A percentile compares a stretch with the other conserved stretches of the same genome.
Conservation (phyloP, 768 basidiomycete species). For the Russula ochroleuca region DNA sequence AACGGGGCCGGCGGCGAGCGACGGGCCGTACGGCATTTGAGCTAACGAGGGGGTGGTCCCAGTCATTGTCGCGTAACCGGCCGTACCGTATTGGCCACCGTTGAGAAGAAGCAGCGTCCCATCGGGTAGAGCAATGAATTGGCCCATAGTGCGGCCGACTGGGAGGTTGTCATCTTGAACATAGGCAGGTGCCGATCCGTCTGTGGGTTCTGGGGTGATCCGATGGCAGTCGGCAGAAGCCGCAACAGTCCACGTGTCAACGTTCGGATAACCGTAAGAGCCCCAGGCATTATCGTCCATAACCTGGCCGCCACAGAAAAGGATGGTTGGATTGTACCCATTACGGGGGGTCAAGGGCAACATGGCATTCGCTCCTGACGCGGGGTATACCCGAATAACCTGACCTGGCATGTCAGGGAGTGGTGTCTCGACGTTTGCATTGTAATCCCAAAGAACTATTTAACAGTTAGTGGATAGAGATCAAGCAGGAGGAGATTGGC, state of each 20-base stretch:
- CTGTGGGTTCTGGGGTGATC: constrained; percentile 14
- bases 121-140: constrained; percentile 11
- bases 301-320: constrained; percentile 9
- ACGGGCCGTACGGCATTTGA: constrained; percentile 9
- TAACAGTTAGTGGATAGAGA: not conserved
- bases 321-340: not conserved
- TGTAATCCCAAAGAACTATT: constrained; percentile 16
- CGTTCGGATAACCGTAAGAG: not conserved
- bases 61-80: not conserved
- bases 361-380: constrained; percentile 14
- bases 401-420: constrained; percentile 16
- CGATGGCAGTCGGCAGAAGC: constrained; percentile 6
- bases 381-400: constrained; percentile 15
- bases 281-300: not conserved
- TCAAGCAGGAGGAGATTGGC: not conserved
- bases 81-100: constrained; percentile 1
- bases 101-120: constrained; percentile 12
- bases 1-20: constrained; percentile 2
- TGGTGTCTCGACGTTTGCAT: not conserved
- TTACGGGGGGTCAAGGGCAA: constrained; percentile 7
- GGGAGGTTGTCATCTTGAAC: constrained; percentile 12
- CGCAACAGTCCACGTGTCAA: not conserved
- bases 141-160: not conserved
- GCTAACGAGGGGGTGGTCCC: not conserved
- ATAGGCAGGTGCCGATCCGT: constrained; percentile 2